A percentile compares a stretch with the other conserved stretches of the same genome.
Conservation (phyloP, 768 basidiomycete genomes). For the Russula ochroleuca region DNA sequence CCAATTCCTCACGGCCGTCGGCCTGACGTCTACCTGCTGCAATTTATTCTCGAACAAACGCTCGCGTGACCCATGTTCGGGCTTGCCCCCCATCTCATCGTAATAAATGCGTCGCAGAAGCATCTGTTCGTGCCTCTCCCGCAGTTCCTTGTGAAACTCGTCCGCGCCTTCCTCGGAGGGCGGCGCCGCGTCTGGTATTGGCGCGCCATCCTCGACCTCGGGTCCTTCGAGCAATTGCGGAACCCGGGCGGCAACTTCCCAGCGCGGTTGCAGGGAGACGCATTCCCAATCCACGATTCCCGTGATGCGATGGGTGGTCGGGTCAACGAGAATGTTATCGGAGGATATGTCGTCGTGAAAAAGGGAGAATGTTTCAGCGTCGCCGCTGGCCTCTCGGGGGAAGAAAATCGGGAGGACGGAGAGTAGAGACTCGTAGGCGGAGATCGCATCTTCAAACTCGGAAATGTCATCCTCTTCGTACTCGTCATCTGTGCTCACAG, state of each 20-base stretch:
- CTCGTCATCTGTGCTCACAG: not conserved
- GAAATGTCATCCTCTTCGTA: not conserved
- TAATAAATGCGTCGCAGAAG: constrained; percentile 3
- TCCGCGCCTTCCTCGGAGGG: not conserved
- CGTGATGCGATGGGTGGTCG: constrained; percentile 20
- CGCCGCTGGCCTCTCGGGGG: not conserved
- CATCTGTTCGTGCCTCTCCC: constrained; percentile 1
- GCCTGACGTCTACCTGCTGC: not conserved
- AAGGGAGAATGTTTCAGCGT: not conserved
- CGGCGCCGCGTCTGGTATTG: not conserved
- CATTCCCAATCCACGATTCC: constrained; percentile 26
- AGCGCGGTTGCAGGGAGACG: constrained; percentile 2
- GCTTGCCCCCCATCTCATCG: constrained; percentile 2
- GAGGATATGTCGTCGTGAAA: constrained; percentile 19
- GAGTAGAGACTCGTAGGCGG: constrained; percentile 1
- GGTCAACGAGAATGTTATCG: constrained; percentile 23
- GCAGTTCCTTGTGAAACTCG: not conserved
- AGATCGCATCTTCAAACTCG: not conserved
- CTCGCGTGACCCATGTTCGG: constrained; percentile 1
- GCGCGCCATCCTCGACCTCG: constrained; percentile 6
- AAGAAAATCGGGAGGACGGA: not conserved
- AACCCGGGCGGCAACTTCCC: constrained; percentile 3
- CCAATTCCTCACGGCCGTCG: not conserved
- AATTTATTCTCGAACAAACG: constrained; percentile 6
- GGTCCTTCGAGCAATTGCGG: constrained; percentile 9